Evolutionary conservation across 2,329 filamentous ascomycete species (phyloP), one percentile per base, ranked within the genome.

Genomic region (Chaetomium sp.): DNA sequence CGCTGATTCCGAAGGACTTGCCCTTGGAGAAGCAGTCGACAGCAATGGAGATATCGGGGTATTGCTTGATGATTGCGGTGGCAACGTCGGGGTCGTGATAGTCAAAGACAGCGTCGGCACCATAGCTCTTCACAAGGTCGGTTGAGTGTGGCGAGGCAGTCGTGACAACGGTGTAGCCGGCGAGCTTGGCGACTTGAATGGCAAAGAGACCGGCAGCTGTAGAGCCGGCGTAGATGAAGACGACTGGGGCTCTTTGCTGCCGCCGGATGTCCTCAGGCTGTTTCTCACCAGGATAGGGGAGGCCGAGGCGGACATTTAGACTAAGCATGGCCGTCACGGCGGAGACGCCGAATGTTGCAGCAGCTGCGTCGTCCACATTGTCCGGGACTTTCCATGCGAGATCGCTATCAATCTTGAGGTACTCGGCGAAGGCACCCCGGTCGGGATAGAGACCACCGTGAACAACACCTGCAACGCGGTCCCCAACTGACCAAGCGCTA

Each of bases 41-140:
- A 8, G 31, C 31, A 12, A 33, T 33, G 31, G 31, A 33, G 31
- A 33, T 33, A 8, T 33, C 10, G 31, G 31, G 31, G 31, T 33
- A 33, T 9, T 33, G 31, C 31, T 33, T 33, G 31, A 8, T 33
- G 31, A 33, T 33, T 8, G 31, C 31, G 7, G 31, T 33, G 31
- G 31, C 31, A 33, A 33, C 31, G 10, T 33, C 31, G 4, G 31
- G 31, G 31, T 33, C 31, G 55, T 38, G 60, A 29, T 75, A 82
- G 71, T 83, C 78, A 65, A 81, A 82, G 2, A 70, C 75, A 10
- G 70, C 68, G 6, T 75, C 77, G 0, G 80, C 80, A 12, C 81
- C 81, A 50, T 71, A 77, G 0, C 59, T 63, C 57, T 74, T 70
- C 19, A 78, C 77, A 1, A 82, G 72, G 5, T 74, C 72, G 57